phyloP scores from a whole-genome alignment of 2,329 filamentous ascomycete genomes.

The Exserohilum rostratum region DNA sequence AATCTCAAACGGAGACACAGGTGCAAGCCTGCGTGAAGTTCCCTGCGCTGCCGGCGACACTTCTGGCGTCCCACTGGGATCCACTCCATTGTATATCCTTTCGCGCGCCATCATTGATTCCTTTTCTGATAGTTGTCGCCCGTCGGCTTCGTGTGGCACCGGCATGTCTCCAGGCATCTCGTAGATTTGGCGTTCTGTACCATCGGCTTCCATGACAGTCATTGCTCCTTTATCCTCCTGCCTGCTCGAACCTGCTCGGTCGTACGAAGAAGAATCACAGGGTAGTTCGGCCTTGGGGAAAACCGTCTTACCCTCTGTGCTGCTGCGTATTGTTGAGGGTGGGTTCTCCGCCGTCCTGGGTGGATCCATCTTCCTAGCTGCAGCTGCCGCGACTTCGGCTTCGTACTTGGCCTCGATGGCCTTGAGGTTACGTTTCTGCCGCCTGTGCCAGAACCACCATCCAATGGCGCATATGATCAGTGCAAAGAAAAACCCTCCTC shows the following conservation, averaged over 20 bases:
- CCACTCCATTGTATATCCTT: constrained; percentile 54
- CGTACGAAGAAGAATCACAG: constrained; percentile 32
- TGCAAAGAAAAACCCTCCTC: constrained; percentile 43
- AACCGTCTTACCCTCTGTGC: constrained; percentile 37
- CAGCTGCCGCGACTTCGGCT: constrained; percentile 27
- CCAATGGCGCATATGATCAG: constrained; percentile 37
- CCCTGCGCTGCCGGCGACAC: constrained; percentile 28
- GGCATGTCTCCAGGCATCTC: constrained; percentile 64
- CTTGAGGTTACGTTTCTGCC: constrained; percentile 27
- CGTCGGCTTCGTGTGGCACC: constrained; percentile 57
- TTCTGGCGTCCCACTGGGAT: constrained; percentile 32
- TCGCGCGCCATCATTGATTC: constrained; percentile 55
- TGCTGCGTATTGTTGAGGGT: constrained; percentile 29
- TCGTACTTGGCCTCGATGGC: constrained; percentile 34
- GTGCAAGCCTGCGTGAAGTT: constrained; percentile 28
- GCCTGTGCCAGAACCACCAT: constrained; percentile 45
- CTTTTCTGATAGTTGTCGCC: constrained; percentile 55
- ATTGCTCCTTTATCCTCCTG: constrained; percentile 29
- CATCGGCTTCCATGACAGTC: constrained; percentile 41
- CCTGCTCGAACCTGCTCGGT: constrained; percentile 20
- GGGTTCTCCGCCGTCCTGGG: constrained; percentile 31
- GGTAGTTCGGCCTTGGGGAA: constrained; percentile 56
- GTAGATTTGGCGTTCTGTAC: constrained; percentile 48
- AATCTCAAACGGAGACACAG: constrained; percentile 36
- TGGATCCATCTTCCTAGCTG: constrained; percentile 27